Conservation (phyloP, 495 filamentous ascomycete species). For the Thermochaetoides thermophila region DNA sequence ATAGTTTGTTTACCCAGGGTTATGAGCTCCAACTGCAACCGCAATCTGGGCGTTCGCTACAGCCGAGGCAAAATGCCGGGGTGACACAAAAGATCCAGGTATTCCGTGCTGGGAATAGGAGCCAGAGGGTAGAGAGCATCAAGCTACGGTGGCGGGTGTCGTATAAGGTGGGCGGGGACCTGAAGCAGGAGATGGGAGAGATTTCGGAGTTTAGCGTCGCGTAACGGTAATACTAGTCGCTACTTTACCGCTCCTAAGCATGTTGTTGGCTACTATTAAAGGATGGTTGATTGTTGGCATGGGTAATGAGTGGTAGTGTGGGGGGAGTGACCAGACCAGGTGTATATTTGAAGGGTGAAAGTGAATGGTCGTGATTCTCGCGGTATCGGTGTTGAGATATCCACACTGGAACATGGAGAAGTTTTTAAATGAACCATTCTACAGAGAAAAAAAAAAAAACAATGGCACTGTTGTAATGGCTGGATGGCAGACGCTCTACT, state of each 20-base stretch:
- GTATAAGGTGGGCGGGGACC: conserved; percentile 53
- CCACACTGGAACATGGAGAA: no score
- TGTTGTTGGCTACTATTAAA: neutral
- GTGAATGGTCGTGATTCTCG: no score
- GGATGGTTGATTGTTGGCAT: neutral
- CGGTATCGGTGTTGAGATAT: no score
- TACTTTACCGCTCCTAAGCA: no score
- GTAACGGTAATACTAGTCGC: conserved; percentile 1
- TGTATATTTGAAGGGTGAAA: no score
- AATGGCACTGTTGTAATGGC: no score
- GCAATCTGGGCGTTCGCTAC: conserved; percentile 62
- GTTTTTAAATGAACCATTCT: no score
- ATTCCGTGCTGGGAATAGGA: conserved; percentile 45
- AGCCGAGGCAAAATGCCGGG: conserved; percentile 56
- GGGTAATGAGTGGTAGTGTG: no score
- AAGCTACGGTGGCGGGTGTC: conserved; percentile 80
- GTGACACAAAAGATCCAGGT: conserved; percentile 74
- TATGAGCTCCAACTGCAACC: conserved; percentile 70
- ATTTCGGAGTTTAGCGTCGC: conserved; percentile 70
- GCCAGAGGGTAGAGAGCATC: conserved; percentile 55
- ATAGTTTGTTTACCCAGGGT: conserved; percentile 34
- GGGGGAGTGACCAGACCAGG: no score
- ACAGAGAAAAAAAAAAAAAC: no score
- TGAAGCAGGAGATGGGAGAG: conserved; percentile 68
- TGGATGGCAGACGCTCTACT: no score